Percentiles rank a stretch among this genome's conserved stretches.
phyloP scores from a whole-genome alignment of 805 yeast species.

The Saturnispora halmiae region DNA sequence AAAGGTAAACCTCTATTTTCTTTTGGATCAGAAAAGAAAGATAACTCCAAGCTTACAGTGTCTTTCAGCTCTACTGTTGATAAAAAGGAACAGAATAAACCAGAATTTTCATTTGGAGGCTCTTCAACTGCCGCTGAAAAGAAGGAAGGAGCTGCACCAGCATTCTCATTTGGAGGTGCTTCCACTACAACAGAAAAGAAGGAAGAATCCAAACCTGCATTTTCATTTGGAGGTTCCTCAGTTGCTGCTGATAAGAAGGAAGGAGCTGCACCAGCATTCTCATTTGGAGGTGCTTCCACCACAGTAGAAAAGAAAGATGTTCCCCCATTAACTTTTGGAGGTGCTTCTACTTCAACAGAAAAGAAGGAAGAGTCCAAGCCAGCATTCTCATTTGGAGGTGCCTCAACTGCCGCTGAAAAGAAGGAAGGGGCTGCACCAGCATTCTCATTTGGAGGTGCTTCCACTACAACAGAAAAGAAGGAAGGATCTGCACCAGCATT shows the following conservation, averaged over 20 bases:
- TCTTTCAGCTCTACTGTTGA: slow-evolving; percentile 4
- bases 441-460: neutral
- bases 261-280: slow-evolving; percentile 12
- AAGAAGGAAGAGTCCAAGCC: slow-evolving; percentile 1
- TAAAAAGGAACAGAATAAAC: slow-evolving; percentile 1
- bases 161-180: neutral
- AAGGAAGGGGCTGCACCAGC: neutral
- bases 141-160: neutral
- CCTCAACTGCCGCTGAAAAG: neutral
- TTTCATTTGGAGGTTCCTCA: neutral
- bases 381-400: neutral
- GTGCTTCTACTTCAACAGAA: neutral
- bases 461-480: neutral
- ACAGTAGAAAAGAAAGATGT: slow-evolving; percentile 5
- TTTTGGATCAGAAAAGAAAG: too few species aligned
- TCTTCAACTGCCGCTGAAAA: neutral
- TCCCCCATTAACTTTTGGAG: neutral
- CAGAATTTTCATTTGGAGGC: neutral
- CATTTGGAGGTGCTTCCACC: slow-evolving; percentile 16
- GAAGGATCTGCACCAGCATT: neutral
- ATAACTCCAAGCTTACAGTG: too few species aligned
- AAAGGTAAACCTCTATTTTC: slow-evolving; percentile 1
- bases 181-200: neutral
- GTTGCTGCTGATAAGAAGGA: slow-evolving; percentile 5
- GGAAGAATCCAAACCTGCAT: neutral